Percentiles rank a stretch among this genome's conserved stretches.
phyloP scores from a whole-genome alignment of 352 stramenopile species.

The Phytophthora ramorum region DNA sequence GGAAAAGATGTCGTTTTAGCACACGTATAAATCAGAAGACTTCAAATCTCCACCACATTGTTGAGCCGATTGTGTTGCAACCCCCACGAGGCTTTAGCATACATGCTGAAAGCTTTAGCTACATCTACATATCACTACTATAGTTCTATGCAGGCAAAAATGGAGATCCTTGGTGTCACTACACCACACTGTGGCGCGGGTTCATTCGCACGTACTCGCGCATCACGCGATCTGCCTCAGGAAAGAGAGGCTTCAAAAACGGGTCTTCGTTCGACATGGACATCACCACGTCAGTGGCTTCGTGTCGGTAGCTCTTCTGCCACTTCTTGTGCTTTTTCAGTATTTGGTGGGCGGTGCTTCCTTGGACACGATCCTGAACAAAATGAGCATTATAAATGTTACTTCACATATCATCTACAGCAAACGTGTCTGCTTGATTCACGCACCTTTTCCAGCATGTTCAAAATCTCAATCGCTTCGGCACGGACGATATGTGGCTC shows the following conservation, averaged over 20 bases:
- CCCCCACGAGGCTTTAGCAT: too few species aligned
- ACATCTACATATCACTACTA: too few species aligned
- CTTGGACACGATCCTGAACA: constrained; percentile 67
- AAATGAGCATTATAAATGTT: background rate
- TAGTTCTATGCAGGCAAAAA: background rate
- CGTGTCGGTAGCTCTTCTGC: constrained; percentile 81
- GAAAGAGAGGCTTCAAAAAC: constrained; percentile 69
- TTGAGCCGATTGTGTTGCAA: too few species aligned
- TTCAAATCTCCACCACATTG: too few species aligned
- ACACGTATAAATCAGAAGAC: too few species aligned
- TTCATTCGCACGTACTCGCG: constrained; percentile 54
- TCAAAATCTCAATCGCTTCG: constrained; percentile 82
- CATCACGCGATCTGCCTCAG: constrained; percentile 63
- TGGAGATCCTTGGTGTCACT: background rate
- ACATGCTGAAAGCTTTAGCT: too few species aligned
- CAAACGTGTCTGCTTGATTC: background rate
- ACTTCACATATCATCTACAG: too few species aligned
- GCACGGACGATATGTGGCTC: constrained; percentile 68
- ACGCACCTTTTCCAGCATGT: constrained; percentile 76
- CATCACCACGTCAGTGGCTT: constrained; percentile 53
- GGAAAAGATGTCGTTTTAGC: too few species aligned
- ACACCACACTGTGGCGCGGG: constrained; percentile 34
- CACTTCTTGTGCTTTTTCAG: constrained; percentile 91
- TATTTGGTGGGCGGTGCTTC: constrained; percentile 74
- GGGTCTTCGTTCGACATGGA: constrained; percentile 67